phyloP scores from a whole-genome alignment of 768 basidiomycete genomes.

The Lactifluus rugatus region DNA sequence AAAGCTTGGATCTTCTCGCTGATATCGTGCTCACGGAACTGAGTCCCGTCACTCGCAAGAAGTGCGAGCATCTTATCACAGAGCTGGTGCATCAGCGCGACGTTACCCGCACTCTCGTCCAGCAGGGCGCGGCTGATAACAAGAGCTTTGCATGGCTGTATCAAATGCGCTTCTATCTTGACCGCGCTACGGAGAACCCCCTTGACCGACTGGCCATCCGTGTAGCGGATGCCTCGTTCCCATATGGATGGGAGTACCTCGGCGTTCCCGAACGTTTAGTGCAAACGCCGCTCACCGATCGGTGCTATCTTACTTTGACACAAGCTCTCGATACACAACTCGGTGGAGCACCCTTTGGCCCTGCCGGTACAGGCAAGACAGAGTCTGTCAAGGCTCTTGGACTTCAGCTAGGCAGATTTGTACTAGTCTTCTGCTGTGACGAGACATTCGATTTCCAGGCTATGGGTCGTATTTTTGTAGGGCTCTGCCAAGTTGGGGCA shows the following conservation, averaged over 20 bases:
- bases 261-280: conserved; percentile 95
- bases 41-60: conserved; percentile 81
- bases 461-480: conserved; percentile 99
- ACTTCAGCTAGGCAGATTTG: conserved; percentile 94
- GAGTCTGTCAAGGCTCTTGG: conserved; percentile 99
- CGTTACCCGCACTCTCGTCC: conserved; percentile 73
- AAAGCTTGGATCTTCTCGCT: conserved; percentile 89
- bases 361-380: conserved; percentile 93
- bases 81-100: conserved; percentile 98
- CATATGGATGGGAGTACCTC: conserved; percentile 98
- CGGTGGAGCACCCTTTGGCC: conserved; percentile 96
- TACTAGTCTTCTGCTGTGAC: conserved; percentile 99
- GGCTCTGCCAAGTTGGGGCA: conserved; percentile 96
- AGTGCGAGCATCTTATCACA: conserved; percentile 98
- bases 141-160: conserved; percentile 88
- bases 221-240: conserved; percentile 86
- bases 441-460: conserved; percentile 99
- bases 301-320: conserved; percentile 92
- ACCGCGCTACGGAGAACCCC: conserved; percentile 58
- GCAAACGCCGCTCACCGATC: conserved; percentile 94
- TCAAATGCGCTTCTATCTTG: conserved; percentile 97
- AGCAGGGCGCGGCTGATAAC: conserved; percentile 50
- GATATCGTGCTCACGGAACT: conserved; percentile 92
- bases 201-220: conserved; percentile 72
- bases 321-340: conserved; percentile 93